These are phyloP conservation scores for Astrothelium subdiscretum DNA, from an alignment of 495 filamentous ascomycete genomes.

Conservation along the genomic window DNA sequence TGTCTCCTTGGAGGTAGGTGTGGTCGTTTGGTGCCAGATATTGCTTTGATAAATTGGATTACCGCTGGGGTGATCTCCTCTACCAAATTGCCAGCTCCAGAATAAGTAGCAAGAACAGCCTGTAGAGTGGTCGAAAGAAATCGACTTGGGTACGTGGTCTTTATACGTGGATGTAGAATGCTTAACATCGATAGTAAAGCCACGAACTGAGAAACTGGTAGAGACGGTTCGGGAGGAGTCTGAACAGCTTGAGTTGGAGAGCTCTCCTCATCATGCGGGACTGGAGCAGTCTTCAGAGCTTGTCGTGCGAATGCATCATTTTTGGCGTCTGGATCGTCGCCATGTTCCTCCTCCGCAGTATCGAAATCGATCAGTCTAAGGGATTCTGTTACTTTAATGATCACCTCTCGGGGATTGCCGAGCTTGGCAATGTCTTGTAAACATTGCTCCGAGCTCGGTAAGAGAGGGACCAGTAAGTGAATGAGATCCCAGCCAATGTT, in stretches of 20 bases:
- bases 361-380: slow-evolving; percentile 44
- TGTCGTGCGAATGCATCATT: slow-evolving; percentile 19
- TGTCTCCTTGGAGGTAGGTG: slow-evolving; percentile 59
- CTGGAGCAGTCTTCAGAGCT: slow-evolving; percentile 17
- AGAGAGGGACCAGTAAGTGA: slow-evolving; percentile 63
- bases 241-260: slow-evolving; percentile 15
- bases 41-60: slow-evolving; percentile 60
- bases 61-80: slow-evolving; percentile 62
- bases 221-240: slow-evolving; percentile 17
- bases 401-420: slow-evolving; percentile 89
- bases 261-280: slow-evolving; percentile 5
- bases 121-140: slow-evolving; percentile 86
- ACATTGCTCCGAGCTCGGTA: slow-evolving; percentile 61
- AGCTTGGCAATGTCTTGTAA: slow-evolving; percentile 66
- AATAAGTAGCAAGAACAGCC: slow-evolving; percentile 60
- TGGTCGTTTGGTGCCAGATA: slow-evolving; percentile 63
- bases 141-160: slow-evolving; percentile 80
- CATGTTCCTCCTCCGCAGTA: slow-evolving; percentile 35
- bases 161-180: slow-evolving; percentile 76
- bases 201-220: slow-evolving; percentile 48
- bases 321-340: slow-evolving; percentile 33
- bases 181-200: slow-evolving; percentile 68
- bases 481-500: slow-evolving; percentile 97
- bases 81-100: slow-evolving; percentile 29
- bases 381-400: slow-evolving; percentile 73